Base-by-base conservation (phyloP, 2,329 filamentous ascomycete species). In the Harringtonia aguacate region DNA sequence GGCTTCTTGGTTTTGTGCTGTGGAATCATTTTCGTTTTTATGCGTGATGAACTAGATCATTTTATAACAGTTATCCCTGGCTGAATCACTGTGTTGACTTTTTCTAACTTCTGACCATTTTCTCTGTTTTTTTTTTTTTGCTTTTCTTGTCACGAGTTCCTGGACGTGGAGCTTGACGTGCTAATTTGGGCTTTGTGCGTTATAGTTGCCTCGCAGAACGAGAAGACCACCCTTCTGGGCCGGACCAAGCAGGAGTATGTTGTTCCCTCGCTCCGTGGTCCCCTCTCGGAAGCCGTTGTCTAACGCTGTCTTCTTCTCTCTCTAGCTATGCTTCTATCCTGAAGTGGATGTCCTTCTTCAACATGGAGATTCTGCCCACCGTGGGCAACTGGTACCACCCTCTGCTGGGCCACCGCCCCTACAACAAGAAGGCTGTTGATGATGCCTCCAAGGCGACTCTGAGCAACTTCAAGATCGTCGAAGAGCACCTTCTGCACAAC, bases 201-300 rank as follows among this genome's bases (percentile, higher is more conserved):
- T 49, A 50, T 62, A 97, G 92, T 98, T 65, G 88, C 92, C 60
- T 97, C 92, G 58, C 92, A 98, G 75, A 98, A 98, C 69, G 92
- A 97, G 83, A 97, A 97, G 84, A 98, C 92, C 59, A 94, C 88
- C 57, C 88, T 98, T 55, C 81, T 98, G 59, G 92, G 92, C 64
- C 97, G 97, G 84, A 98, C 89, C 73, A 98, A 98, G 84, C 90
- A 98, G 77, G 92, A 98, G 81, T 88, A 72, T 65, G 74, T 63
- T 47, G 29, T 12, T n/a, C 21, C 8, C 15, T 20, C 18, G 12
- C 13, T 28, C 27, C 12, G 17, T 43, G 47, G n/a, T n/a, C n/a
- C n/a, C n/a, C n/a, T n/a, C n/a, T n/a, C n/a, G n/a, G n/a, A n/a
- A n/a, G n/a, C n/a, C n/a, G n/a, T n/a, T n/a, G n/a, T n/a, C n/a